Percentiles rank a stretch among this genome's conserved stretches.
Conservation (phyloP, 2,329 filamentous ascomycete genomes). For the Stachybotrys chartarum region DNA sequence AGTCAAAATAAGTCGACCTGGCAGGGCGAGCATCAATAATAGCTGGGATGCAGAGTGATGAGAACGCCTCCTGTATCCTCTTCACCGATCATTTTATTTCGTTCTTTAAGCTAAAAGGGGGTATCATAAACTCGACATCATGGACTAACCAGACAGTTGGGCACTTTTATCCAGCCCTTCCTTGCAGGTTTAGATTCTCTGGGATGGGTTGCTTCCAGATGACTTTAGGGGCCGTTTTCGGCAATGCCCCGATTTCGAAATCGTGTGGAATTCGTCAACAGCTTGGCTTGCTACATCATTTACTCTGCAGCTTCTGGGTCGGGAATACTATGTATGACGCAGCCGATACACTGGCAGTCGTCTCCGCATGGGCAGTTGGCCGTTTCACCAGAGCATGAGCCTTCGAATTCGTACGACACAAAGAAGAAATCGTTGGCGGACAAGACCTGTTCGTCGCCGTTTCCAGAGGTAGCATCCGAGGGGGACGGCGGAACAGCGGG, state of each 20-base stretch:
- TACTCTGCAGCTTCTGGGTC: constrained; percentile 3
- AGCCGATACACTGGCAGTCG: constrained; percentile 51
- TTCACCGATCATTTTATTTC: neutral
- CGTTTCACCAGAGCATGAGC: constrained; percentile 40
- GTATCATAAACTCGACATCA: constrained; percentile 9
- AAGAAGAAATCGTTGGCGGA: constrained; percentile 52
- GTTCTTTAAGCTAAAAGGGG: neutral
- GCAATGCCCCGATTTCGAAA: too few relatives aligned
- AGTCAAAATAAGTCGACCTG: too few relatives aligned
- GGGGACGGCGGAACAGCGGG: constrained; percentile 37
- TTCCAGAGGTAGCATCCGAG: constrained; percentile 35
- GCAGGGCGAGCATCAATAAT: too few relatives aligned
- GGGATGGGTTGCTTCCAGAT: too few relatives aligned
- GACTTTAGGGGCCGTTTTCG: too few relatives aligned
- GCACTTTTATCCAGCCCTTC: neutral
- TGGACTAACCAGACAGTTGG: neutral
- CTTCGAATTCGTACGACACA: constrained; percentile 44
- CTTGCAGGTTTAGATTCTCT: neutral
- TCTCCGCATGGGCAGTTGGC: constrained; percentile 51
- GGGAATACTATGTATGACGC: constrained; percentile 40
- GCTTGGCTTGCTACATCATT: neutral
- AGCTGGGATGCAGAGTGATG: too few relatives aligned
- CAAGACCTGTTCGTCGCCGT: constrained; percentile 43
- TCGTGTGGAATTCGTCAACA: too few relatives aligned
- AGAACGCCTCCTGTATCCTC: too few relatives aligned